Evolutionary conservation across 352 stramenopile genomes (phyloP).

Genomic region (Phytopythium chamaehyphon): DNA sequence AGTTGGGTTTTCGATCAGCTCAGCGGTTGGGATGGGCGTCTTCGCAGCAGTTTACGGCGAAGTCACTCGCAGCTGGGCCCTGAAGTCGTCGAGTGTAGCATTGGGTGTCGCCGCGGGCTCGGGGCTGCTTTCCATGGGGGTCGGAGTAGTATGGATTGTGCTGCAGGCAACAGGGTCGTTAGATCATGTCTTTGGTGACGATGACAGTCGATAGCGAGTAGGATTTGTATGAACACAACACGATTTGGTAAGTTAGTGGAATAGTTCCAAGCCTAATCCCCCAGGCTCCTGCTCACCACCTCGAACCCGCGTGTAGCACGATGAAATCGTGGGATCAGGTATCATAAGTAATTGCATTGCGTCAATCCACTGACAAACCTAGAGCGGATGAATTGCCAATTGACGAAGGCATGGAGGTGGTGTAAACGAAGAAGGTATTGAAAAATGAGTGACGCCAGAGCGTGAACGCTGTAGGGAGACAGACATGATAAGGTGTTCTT

Average conservation of each 20-base stretch:
- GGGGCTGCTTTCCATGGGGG: slow-evolving; percentile 46
- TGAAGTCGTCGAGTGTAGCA: slow-evolving; percentile 19
- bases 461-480: too few species aligned
- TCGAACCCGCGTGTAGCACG: slow-evolving; percentile 67
- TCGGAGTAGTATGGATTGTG: slow-evolving; percentile 70
- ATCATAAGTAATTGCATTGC: slow-evolving; percentile 45
- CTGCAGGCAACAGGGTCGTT: slow-evolving; percentile 58
- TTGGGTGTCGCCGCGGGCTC: slow-evolving; percentile 51
- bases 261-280: too few species aligned
- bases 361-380: too few species aligned
- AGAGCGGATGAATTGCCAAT: too few species aligned
- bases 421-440: too few species aligned
- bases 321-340: slow-evolving; percentile 81
- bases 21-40: slow-evolving; percentile 83
- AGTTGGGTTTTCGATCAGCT: slow-evolving; percentile 79
- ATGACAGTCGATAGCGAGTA: not conserved
- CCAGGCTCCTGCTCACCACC: slow-evolving; percentile 66
- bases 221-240: not conserved
- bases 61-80: slow-evolving; percentile 29
- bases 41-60: slow-evolving; percentile 85
- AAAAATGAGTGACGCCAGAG: too few species aligned
- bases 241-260: too few species aligned
- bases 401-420: too few species aligned
- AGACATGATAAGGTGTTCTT: too few species aligned
- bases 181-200: slow-evolving; percentile 41